Base-by-base conservation (phyloP, 768 basidiomycete species). In the Trametes gibbosa region DNA sequence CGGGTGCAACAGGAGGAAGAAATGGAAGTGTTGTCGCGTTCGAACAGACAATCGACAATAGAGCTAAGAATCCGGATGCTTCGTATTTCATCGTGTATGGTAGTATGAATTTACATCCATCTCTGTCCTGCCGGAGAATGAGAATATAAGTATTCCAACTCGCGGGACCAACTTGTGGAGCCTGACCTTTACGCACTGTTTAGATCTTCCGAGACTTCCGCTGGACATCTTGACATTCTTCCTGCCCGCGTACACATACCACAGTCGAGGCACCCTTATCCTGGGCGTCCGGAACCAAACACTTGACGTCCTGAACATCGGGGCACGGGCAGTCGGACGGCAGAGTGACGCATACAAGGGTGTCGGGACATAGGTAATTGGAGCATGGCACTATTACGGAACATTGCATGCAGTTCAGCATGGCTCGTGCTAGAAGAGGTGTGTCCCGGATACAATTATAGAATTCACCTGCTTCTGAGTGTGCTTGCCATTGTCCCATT, bases 311-410 rank as follows among this genome's bases (percentile, higher is more conserved):
- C 67, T 92, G 82, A 8, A 78, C 75, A 66, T 86, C 78, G 4
- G 90, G 89, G 71, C 91, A 93, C 1, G 91, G 89, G 65, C 91
- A 93, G 42, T 89, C 81, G n/a, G 74, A 70, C 1, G 81, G 87
- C 48, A 72, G 74, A 1, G 72, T 63, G 10, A 87, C 90, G 62
- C 91, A 93, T 55, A 83, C 81, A 46, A 92, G 75, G 19, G 89
- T 91, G 45, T 79, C 76, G 13, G 89, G 90, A 69, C 91, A 92
- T 19, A 92, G 75, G 68, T 92, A 92, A 48, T 79, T 76, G 9
- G 88, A 80, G 68, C 91, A 93, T 27, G 83, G 70, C 4, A 90
- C 91, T 93, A 12, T 34, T 9, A n/a, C 13, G 13, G 34, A 14
- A 14, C 46, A 25, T 19, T 34, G 24, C 12, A 29, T 6, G 10